Evolutionary conservation across 441 rosid genomes (phyloP), one percentile per base, ranked within the genome.

Genomic region (Pelargonium citronellum): DNA sequence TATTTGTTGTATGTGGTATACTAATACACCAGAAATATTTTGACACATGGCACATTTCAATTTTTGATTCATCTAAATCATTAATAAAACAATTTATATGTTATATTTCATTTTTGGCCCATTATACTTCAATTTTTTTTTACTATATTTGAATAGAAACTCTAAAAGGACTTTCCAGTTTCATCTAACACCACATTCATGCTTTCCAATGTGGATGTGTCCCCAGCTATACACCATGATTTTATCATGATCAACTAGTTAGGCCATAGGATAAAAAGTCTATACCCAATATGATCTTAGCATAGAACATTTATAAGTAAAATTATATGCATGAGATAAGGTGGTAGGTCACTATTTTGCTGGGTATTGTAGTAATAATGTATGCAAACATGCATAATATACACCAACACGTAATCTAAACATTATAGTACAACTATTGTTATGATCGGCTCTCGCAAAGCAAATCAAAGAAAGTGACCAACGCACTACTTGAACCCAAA

Each of bases 301-400:
- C 1, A 12, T 51, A 7, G 11, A 12, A 9, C 47, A 43, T 43
- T 3, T 43, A 10, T 43, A 43, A 10, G 12, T 7, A 43, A 43
- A 43, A 43, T 43, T 43, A 43, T 51, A 51, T 51, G 13, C 0
- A 57, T 60, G 30, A 60, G 64, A 60, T 20, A 60, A 60, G 64
- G 64, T 60, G 64, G 64, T 60, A 60, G 64, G 64, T 60, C 64
- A 20, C 64, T 4, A 60, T 20, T 22, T 17, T 19, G 64, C 34
- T 22, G 22, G 13, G 0, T 4, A 60, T 20, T 60, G 64, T 60
- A 20, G 24, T 60, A 60, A 20, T 58, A 7, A 58, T 58, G 30
- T 58, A 7, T 20, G 19, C 10, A 19, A 60, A 9, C 20, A 15
- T 55, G 34, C 34, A 60, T 20, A 19, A 60, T 19, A 22, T n/a